Conservation (phyloP, 306 rosid genomes). For the Prunus mume region DNA sequence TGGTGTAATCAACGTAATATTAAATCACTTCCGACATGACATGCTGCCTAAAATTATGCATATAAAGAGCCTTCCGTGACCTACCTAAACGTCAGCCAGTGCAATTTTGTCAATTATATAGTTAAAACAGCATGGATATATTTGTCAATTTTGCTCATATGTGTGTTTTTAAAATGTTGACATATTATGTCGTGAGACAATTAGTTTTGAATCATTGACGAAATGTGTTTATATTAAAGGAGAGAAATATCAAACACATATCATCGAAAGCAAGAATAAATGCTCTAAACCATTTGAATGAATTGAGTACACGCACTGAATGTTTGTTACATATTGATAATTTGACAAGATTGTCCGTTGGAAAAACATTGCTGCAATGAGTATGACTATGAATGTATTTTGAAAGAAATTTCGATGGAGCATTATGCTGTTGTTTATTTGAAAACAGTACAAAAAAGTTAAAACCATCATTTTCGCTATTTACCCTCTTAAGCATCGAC, state of each 20-base stretch:
- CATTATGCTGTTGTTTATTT: neutral
- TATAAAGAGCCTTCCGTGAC: conserved; percentile 9
- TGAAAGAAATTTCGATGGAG: neutral
- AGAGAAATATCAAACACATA: too few relatives aligned
- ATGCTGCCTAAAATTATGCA: conserved; percentile 27
- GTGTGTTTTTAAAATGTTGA: too few relatives aligned
- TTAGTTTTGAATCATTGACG: too few relatives aligned
- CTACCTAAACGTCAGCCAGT: conserved; percentile 1
- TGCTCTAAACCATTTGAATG: too few relatives aligned
- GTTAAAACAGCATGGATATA: neutral
- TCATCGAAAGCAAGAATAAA: too few relatives aligned
- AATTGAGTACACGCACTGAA: too few relatives aligned
- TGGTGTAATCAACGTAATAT: conserved; percentile 16
- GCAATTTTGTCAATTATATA: neutral
- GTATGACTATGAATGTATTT: neutral
- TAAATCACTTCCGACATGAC: conserved; percentile 30
- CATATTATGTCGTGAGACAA: too few relatives aligned
- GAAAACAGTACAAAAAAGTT: neutral
- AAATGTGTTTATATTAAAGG: too few relatives aligned
- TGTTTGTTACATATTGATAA: too few relatives aligned
- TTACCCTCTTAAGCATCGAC: neutral
- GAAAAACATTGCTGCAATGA: neutral
- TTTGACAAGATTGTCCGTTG: neutral
- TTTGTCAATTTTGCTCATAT: too few relatives aligned
- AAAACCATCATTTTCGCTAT: neutral